phyloP scores from a whole-genome alignment of 352 stramenopile genomes.

The Globisporangium sylvaticum region DNA sequence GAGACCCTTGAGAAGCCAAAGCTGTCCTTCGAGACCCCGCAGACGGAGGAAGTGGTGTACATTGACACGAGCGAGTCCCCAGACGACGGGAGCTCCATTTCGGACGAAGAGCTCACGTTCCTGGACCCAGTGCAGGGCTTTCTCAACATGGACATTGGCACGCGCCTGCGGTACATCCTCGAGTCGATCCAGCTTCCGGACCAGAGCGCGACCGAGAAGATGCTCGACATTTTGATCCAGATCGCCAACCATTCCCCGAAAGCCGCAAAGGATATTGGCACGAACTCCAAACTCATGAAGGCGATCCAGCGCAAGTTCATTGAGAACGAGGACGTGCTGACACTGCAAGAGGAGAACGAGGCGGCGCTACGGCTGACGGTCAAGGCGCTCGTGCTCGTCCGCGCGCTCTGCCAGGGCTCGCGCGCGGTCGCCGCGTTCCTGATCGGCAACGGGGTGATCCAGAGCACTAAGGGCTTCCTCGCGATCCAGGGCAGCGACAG shows the following conservation, averaged over 20 bases:
- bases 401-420: constrained; percentile 44
- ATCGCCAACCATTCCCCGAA: constrained; percentile 49
- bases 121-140: constrained; percentile 59
- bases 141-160: constrained; percentile 49
- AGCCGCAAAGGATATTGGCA: constrained; percentile 40
- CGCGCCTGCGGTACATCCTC: constrained; percentile 49
- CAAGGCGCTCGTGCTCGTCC: constrained; percentile 40
- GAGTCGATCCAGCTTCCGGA: constrained; percentile 42
- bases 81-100: constrained; percentile 36
- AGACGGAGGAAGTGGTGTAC: constrained; percentile 39
- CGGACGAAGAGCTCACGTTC: constrained; percentile 44
- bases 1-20: too few relatives aligned
- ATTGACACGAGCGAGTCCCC: constrained; percentile 38
- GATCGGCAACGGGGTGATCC: constrained; percentile 41
- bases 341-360: constrained; percentile 22
- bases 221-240: constrained; percentile 52
- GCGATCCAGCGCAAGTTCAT: constrained; percentile 46
- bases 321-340: constrained; percentile 44
- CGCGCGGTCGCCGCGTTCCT: constrained; percentile 34
- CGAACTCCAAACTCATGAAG: constrained; percentile 38
- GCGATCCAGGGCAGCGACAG: constrained; percentile 25
- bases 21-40: constrained; percentile 10
- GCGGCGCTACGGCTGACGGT: constrained; percentile 34
- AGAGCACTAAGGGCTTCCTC: constrained; percentile 56
- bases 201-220: constrained; percentile 35